These are phyloP conservation scores for Paramecium octaurelia DNA, from an alignment of 73 alveolate species.

Conservation along the genomic window DNA sequence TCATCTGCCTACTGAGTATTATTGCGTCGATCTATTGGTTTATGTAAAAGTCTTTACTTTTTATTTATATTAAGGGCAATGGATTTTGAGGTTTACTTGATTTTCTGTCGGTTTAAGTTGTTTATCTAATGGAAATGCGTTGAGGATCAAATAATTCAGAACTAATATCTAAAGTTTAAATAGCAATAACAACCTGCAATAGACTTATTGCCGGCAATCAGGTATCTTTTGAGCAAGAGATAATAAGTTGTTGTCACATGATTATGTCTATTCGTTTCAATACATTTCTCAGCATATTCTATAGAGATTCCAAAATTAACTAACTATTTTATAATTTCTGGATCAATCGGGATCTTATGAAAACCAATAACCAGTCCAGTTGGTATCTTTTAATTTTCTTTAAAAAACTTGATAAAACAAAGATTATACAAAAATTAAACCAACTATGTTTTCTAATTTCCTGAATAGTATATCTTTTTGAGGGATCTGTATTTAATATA, in stretches of 20 bases:
- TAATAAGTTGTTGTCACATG: slow-evolving; percentile 91
- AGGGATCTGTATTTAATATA: slow-evolving; percentile 85
- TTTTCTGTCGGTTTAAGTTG: not conserved
- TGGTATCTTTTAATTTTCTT: slow-evolving; percentile 4
- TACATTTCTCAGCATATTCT: slow-evolving; percentile 79
- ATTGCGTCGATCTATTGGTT: not conserved
- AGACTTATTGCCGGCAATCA: slow-evolving; percentile 78
- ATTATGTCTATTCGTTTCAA: slow-evolving; percentile 91
- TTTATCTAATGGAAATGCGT: not conserved
- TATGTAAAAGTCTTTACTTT: not conserved
- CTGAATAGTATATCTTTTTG: slow-evolving; percentile 76
- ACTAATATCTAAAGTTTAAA: not conserved
- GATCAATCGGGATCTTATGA: slow-evolving; percentile 84
- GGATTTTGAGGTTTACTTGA: not conserved
- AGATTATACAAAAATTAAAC: slow-evolving; percentile 67
- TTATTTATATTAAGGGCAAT: not conserved
- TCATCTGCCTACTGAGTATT: not conserved
- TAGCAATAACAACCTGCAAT: slow-evolving; percentile 51
- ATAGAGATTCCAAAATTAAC: slow-evolving; percentile 70
- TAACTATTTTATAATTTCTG: slow-evolving; percentile 71
- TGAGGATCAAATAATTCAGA: slow-evolving; percentile 11
- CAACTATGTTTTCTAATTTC: slow-evolving; percentile 85
- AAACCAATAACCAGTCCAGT: slow-evolving; percentile 84
- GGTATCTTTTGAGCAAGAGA: slow-evolving; percentile 78
- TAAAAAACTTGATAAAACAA: not conserved